phyloP scores from a whole-genome alignment of 352 stramenopile genomes.

The Phytopythium ostracodes region DNA sequence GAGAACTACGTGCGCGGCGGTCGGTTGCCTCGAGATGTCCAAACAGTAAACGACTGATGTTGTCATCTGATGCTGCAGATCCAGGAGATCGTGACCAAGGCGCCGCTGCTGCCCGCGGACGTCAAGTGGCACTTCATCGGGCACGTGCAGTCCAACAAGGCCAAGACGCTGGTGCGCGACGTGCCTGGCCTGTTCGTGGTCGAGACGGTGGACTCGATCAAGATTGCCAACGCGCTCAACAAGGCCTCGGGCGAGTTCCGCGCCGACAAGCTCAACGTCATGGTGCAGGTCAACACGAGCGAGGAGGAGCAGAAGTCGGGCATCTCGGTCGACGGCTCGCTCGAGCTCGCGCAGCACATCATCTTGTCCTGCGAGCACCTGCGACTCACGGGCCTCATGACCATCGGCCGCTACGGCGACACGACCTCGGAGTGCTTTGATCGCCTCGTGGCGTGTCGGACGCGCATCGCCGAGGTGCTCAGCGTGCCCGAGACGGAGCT shows the following conservation, averaged over 20 bases:
- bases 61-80: slow-evolving; percentile 30
- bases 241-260: slow-evolving; percentile 69
- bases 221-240: slow-evolving; percentile 96
- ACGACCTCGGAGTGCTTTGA: slow-evolving; percentile 91
- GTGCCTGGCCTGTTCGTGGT: slow-evolving; percentile 94
- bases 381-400: slow-evolving; percentile 97
- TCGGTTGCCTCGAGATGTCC: background rate
- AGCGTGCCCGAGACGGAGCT: slow-evolving; percentile 63
- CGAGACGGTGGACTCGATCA: slow-evolving; percentile 95
- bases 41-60: slow-evolving; percentile 5
- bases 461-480: slow-evolving; percentile 63
- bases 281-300: slow-evolving; percentile 98
- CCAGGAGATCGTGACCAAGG: slow-evolving; percentile 97
- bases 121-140: slow-evolving; percentile 99
- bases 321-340: slow-evolving; percentile 70
- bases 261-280: slow-evolving; percentile 86
- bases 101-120: slow-evolving; percentile 77
- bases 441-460: slow-evolving; percentile 68
- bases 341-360: slow-evolving; percentile 88
- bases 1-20: slow-evolving; percentile 95
- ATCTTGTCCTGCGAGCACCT: slow-evolving; percentile 86
- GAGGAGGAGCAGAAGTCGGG: slow-evolving; percentile 98
- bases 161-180: slow-evolving; percentile 86
- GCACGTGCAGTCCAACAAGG: slow-evolving; percentile 98
- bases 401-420: slow-evolving; percentile 95